Conservation (phyloP, 108 stramenopile genomes). For the Nitzschia sp. region DNA sequence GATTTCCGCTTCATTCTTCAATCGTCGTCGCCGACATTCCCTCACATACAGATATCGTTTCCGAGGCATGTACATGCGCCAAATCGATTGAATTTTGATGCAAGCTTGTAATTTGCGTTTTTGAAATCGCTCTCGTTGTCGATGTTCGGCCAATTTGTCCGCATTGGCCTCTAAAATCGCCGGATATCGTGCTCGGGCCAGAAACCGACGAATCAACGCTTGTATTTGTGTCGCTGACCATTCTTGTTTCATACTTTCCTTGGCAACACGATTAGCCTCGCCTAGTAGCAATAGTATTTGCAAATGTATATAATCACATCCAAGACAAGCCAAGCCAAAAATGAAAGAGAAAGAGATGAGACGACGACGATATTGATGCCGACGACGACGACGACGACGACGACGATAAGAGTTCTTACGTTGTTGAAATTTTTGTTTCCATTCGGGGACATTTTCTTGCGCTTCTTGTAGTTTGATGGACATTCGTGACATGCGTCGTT, state of each 20-base stretch:
- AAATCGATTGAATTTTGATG: conserved; percentile 12
- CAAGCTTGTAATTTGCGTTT: neutral
- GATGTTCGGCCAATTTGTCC: neutral
- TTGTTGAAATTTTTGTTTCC: conserved; percentile 10
- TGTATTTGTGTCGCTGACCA: conserved; percentile 2
- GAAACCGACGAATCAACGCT: conserved; percentile 21
- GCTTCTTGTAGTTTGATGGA: neutral
- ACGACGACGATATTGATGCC: too few relatives aligned
- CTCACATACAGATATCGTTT: conserved; percentile 17
- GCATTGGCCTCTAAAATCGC: conserved; percentile 9
- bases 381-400: too few relatives aligned
- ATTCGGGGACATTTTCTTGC: conserved; percentile 18
- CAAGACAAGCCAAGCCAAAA: neutral
- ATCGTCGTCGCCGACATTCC: conserved; percentile 15
- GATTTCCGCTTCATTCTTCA: conserved; percentile 27
- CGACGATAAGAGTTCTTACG: conserved; percentile 6
- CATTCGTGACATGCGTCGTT: neutral
- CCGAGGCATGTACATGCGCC: conserved; percentile 16
- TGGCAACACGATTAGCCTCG: conserved; percentile 11
- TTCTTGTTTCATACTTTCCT: conserved; percentile 10
- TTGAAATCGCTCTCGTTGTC: neutral
- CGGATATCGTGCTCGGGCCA: conserved; percentile 12
- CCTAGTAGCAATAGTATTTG: too few relatives aligned
- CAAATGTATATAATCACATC: too few relatives aligned
- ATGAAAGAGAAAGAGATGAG: neutral